Base-by-base conservation (phyloP, 176 grass and related monocot species). In the Aegilops umbellulata region DNA sequence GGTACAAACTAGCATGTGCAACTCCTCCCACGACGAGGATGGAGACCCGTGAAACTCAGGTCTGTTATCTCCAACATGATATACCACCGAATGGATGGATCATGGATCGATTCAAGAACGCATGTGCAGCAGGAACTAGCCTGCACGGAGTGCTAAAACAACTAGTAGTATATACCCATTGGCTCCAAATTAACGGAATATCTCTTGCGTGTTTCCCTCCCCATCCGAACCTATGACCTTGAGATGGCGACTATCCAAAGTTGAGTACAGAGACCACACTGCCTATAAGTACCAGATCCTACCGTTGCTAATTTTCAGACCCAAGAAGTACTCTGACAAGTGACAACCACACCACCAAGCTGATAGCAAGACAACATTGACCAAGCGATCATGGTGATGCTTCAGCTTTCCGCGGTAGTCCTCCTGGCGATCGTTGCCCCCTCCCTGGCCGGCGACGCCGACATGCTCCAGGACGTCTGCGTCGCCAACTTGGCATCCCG, bases 401-500 rank as follows among this genome's bases (percentile, higher is more conserved):
- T 36, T 4, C 77, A 85, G 12, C 82, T 87, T 17, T 74, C 26
- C 23, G n/a, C 81, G 14, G 30, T 62, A 51, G 82, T 78, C 26
- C 10, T 49, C 29, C 65, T 88, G 23, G 85, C 31, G 1, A 82
- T 91, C 9, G 51, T 63, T 6, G 70, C 7, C 8, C 70, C 82
- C 0, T 55, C 77, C 3, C 29, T 91, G 47, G 86, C 82, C 61
- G 71, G 82, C 60, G 89, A 94, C 51, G 91, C 94, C 3, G 91
- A 97, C 82, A 87, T 92, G 91, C 94, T 97, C 35, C 94, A 97
- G 55, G 94, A 97, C 63, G 29, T 97, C 79, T 97, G 94, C 83
- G 89, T 94, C 44, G 89, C 94, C 3, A 91, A 97, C 60, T 4
- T 60, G 55, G 19, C 19, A 1, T 85, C 91, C 10, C 11, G 94